Evolutionary conservation across 176 grass and related monocot species (phyloP), one percentile per base, ranked within the genome.

Genomic region (Musa schizocarpa): DNA sequence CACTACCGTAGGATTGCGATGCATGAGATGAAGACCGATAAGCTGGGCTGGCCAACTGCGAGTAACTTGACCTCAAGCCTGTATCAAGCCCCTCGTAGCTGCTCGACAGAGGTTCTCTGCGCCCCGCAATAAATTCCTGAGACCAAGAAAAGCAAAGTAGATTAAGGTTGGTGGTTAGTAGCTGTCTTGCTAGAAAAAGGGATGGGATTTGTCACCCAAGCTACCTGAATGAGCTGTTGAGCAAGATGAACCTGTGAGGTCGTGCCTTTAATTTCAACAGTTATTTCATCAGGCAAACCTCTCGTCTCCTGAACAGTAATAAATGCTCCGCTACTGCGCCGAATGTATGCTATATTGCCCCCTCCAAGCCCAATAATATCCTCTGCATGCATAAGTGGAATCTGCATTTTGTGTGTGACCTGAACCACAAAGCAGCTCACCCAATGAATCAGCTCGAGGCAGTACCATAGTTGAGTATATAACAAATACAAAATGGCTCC

Each of bases 341-440:
- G 84, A 65, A 99, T 99, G 79, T 94, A 99, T 11, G 86, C 82
- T 78, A 99, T 94, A 58, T 99, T 99, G 67, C 86, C 86, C 82
- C 95, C 95, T 83, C 87, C 90, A 9, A 89, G 67, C 50, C 95
- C 95, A 83, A 99, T 99, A 63, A 99, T 94, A 77, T 99, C 95
- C 81, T 99, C 95, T 6, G 95, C 95, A 56, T 94, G 94, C 56
- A 86, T 78, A 75, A 99, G 89, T 75, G 95, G 95, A 85, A 99
- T 89, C 89, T 99, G 90, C 95, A 99, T 99, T 52, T 86, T 99
- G 72, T 99, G 90, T 59, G 86, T 99, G 86, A 99, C 80, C 95
- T 99, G 87, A 80, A 43, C 34, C 34, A 43, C 34, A 43, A 43
- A 43, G 34, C 34, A 43, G 34, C 34, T 43, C 34, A 43, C 64